Evolutionary conservation across 2,329 filamentous ascomycete genomes (phyloP).

Genomic region (Remersonia thermophila): DNA sequence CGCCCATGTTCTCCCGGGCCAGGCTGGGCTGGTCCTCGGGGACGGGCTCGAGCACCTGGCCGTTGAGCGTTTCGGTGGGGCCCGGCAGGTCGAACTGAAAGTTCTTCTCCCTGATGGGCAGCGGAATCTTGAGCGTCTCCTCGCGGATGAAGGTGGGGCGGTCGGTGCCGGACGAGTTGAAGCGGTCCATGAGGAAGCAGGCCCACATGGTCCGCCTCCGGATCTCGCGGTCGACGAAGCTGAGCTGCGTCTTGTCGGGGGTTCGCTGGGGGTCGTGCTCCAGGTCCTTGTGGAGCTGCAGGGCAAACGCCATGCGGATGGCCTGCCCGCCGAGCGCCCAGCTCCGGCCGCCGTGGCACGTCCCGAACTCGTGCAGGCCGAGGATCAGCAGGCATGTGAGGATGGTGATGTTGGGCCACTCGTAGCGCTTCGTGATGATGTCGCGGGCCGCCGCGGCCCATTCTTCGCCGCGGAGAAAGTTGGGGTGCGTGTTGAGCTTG

Average conservation of each 20-base stretch:
- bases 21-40: constrained; percentile 50
- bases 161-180: constrained; percentile 91
- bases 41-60: constrained; percentile 51
- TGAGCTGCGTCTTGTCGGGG: constrained; percentile 54
- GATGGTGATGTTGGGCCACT: constrained; percentile 93
- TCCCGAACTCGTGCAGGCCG: constrained; percentile 90
- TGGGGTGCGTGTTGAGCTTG: constrained; percentile 59
- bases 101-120: constrained; percentile 80
- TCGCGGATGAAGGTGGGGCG: constrained; percentile 84
- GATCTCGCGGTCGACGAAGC: constrained; percentile 88
- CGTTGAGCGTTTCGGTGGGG: constrained; percentile 70
- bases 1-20: constrained; percentile 78
- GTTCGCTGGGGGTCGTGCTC: constrained; percentile 64
- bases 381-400: constrained; percentile 80
- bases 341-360: constrained; percentile 87
- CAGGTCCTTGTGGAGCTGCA: constrained; percentile 85
- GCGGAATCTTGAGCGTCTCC: constrained; percentile 74
- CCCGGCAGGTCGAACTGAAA: constrained; percentile 88
- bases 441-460: constrained; percentile 83
- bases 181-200: constrained; percentile 93
- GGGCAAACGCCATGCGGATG: constrained; percentile 89
- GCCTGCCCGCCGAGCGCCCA: constrained; percentile 95
- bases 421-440: constrained; percentile 77
- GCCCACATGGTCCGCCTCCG: constrained; percentile 94
- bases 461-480: constrained; percentile 77